Conservation (phyloP, 768 basidiomycete species). For the Mycena capillaripes region DNA sequence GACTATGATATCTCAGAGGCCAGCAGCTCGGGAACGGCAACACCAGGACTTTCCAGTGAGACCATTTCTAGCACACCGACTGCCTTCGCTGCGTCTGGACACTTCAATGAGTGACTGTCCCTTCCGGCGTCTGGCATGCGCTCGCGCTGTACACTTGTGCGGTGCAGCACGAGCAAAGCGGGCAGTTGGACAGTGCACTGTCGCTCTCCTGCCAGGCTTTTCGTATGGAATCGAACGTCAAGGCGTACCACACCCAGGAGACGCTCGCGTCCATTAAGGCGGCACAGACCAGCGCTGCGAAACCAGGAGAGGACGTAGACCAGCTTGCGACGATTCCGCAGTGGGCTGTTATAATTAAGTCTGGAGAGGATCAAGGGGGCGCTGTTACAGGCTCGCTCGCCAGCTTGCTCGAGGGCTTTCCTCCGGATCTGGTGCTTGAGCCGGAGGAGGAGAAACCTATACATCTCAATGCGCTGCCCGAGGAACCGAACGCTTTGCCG, state of each 20-base stretch:
- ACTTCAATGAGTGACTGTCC: slow-evolving; percentile 40
- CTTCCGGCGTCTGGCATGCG: slow-evolving; percentile 58
- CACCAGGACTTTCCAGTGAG: slow-evolving; percentile 38
- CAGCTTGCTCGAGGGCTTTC: slow-evolving; percentile 63
- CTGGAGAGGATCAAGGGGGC: slow-evolving; percentile 33
- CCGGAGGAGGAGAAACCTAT: slow-evolving; percentile 78
- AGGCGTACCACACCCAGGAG: slow-evolving; percentile 74
- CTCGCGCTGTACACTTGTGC: slow-evolving; percentile 79
- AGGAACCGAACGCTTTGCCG: slow-evolving; percentile 87
- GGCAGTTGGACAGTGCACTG: slow-evolving; percentile 83
- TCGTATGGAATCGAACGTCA: slow-evolving; percentile 81
- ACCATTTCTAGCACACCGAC: slow-evolving; percentile 34
- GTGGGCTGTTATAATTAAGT: slow-evolving; percentile 43
- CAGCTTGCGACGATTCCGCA: slow-evolving; percentile 43
- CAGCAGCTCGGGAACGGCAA: slow-evolving; percentile 15
- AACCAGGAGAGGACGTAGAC: slow-evolving; percentile 37
- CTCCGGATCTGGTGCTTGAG: slow-evolving; percentile 66
- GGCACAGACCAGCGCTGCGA: slow-evolving; percentile 35
- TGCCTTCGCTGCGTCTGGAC: slow-evolving; percentile 22
- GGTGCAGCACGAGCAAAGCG: slow-evolving; percentile 78
- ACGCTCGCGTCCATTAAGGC: slow-evolving; percentile 53
- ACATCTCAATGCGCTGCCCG: slow-evolving; percentile 73
- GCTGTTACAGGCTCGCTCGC: slow-evolving; percentile 59
- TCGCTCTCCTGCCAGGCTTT: slow-evolving; percentile 85
- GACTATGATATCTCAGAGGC: slow-evolving; percentile 29